Percentiles rank a stretch among this genome's conserved stretches.
Evolutionary conservation across 2,329 filamentous ascomycete genomes (phyloP).

Genomic region (Aspergillus amoenus): DNA sequence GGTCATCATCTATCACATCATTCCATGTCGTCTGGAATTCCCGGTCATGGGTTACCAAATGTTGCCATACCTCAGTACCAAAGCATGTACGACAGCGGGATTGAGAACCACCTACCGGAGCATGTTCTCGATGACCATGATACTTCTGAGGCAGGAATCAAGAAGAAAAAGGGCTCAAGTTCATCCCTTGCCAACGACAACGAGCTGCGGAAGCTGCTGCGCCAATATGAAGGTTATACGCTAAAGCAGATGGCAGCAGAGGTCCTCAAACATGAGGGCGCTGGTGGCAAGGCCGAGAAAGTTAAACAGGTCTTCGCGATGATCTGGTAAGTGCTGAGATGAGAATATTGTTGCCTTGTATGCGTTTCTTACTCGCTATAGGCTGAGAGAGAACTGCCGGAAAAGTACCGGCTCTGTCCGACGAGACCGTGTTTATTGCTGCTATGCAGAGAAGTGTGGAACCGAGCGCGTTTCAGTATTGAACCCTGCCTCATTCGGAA

Average conservation of each 20-base stretch:
- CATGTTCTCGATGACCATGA: conserved; percentile 43
- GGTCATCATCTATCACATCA: conserved; percentile 36
- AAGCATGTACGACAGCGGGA: conserved; percentile 41
- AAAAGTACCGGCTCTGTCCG: conserved; percentile 69
- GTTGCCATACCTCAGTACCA: conserved; percentile 39
- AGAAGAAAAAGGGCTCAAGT: conserved; percentile 48
- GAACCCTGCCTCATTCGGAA: conserved; percentile 96
- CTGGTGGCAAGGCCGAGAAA: conserved; percentile 51
- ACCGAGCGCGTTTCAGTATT: conserved; percentile 91
- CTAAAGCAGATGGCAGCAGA: conserved; percentile 50
- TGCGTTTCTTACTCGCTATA: conserved; percentile 22
- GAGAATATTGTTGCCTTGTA: neutral
- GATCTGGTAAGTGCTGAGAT: conserved; percentile 46
- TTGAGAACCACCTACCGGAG: conserved; percentile 43
- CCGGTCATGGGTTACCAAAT: conserved; percentile 31
- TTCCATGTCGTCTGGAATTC: conserved; percentile 36
- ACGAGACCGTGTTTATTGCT: conserved; percentile 88
- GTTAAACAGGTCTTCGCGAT: conserved; percentile 54
- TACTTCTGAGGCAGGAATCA: conserved; percentile 42
- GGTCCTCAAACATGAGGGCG: conserved; percentile 50
- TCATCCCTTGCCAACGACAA: conserved; percentile 51
- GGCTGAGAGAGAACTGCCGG: conserved; percentile 49
- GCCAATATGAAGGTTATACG: conserved; percentile 47
- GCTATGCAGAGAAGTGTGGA: conserved; percentile 89
- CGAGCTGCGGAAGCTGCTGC: conserved; percentile 47